Evolutionary conservation across 257 asterid species (phyloP).

Genomic region (Capsicum rhomboideum): DNA sequence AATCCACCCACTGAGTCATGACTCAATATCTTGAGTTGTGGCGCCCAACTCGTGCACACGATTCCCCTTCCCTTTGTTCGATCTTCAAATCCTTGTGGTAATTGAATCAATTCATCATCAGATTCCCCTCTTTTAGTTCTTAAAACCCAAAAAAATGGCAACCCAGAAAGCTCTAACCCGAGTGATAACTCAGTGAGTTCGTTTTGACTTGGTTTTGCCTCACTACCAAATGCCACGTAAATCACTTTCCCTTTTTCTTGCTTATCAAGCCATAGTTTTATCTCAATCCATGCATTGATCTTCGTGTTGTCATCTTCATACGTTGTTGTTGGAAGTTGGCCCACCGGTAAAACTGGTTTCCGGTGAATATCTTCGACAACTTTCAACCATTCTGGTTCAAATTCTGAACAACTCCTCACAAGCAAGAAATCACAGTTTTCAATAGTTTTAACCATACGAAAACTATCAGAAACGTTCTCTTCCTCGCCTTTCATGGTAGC

Average conservation of each 20-base stretch:
- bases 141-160: not conserved
- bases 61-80: conserved; percentile 16
- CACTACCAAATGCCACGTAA: conserved; percentile 22
- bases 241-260: conserved; percentile 9
- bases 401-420: conserved; percentile 10
- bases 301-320: not conserved
- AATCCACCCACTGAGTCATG: conserved; percentile 28
- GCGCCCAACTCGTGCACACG: conserved; percentile 20
- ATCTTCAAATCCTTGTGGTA: conserved; percentile 24
- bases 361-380: conserved; percentile 8
- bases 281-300: not conserved
- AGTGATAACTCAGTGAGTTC: conserved; percentile 23
- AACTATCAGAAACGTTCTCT: conserved; percentile 2
- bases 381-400: conserved; percentile 22
- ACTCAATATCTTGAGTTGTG: conserved; percentile 17
- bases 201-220: conserved; percentile 10
- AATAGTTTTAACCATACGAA: not conserved
- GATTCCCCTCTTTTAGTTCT: not conserved
- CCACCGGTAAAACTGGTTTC: conserved; percentile 21
- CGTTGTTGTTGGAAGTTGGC: conserved; percentile 7
- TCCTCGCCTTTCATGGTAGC: not conserved
- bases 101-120: not conserved
- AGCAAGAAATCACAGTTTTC: not conserved
- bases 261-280: conserved; percentile 6
- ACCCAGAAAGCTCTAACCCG: conserved; percentile 1